These are phyloP conservation scores for Hypoxylon sp. DNA, from an alignment of 2,329 filamentous ascomycete genomes.

Conservation along the genomic window DNA sequence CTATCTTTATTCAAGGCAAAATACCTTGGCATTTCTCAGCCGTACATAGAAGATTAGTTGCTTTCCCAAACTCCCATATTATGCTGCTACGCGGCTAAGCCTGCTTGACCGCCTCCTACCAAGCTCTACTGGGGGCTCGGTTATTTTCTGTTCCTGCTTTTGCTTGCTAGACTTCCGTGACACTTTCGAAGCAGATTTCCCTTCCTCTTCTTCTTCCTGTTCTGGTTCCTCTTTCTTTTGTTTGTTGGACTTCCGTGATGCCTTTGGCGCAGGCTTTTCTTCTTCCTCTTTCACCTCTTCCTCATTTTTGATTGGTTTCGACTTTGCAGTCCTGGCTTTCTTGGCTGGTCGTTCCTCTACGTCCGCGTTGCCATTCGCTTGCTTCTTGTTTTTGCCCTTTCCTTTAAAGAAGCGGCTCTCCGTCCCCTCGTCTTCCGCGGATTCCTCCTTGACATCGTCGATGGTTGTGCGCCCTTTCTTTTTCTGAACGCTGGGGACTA, in stretches of 20 bases:
- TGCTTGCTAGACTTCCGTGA: conserved; percentile 36
- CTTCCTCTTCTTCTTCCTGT: conserved; percentile 48
- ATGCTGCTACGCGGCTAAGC: conserved; percentile 43
- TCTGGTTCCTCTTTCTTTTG: conserved; percentile 49
- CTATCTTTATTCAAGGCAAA: neutral
- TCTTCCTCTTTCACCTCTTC: conserved; percentile 52
- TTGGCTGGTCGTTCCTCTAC: conserved; percentile 41
- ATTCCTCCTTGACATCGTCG: conserved; percentile 56
- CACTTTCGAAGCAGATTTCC: conserved; percentile 36
- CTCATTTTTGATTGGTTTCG: conserved; percentile 43
- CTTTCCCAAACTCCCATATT: neutral
- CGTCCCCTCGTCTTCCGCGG: conserved; percentile 19
- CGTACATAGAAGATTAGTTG: neutral
- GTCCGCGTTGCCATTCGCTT: conserved; percentile 30
- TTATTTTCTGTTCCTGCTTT: conserved; percentile 35
- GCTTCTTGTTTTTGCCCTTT: conserved; percentile 29
- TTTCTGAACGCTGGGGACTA: conserved; percentile 87
- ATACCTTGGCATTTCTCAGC: neutral
- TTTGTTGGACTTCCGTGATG: conserved; percentile 36
- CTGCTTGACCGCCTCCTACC: conserved; percentile 49
- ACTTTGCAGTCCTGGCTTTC: conserved; percentile 40
- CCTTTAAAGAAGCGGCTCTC: conserved; percentile 47
- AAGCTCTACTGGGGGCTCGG: conserved; percentile 32
- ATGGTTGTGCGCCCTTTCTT: conserved; percentile 68
- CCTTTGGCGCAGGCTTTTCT: conserved; percentile 40